A percentile compares a stretch with the other conserved stretches of the same genome.
Evolutionary conservation across 306 rosid genomes (phyloP).

Genomic region (Casuarina equisetifolia): DNA sequence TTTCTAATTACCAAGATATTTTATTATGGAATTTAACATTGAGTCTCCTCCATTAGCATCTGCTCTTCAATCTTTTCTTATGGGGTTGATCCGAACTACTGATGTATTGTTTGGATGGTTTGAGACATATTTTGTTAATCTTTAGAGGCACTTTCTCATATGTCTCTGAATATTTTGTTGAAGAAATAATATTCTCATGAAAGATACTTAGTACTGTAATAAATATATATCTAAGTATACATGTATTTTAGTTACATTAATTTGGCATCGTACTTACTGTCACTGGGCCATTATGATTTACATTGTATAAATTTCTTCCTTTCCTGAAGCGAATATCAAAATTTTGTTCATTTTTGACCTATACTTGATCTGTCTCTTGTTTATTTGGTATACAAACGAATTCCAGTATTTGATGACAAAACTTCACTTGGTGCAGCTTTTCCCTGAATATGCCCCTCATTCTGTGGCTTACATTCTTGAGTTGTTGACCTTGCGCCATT

Average conservation of each 20-base stretch:
- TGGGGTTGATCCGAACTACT: not conserved
- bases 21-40: not conserved
- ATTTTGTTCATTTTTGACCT: not conserved
- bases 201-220: not conserved
- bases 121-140: not conserved
- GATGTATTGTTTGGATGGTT: not conserved
- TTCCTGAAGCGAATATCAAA: not conserved
- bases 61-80: not conserved
- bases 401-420: slow-evolving; percentile 6
- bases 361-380: slow-evolving; percentile 5
- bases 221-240: not conserved
- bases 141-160: not conserved
- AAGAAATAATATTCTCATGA: not conserved
- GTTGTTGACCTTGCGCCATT: slow-evolving; percentile 68
- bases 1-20: not conserved
- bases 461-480: slow-evolving; percentile 79
- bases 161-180: not conserved
- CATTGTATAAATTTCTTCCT: not conserved
- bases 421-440: slow-evolving; percentile 63
- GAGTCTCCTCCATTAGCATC: not conserved
- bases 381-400: slow-evolving; percentile 4
- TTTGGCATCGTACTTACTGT: not conserved
- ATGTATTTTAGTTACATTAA: not conserved
- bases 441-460: slow-evolving; percentile 88
- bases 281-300: not conserved